These are phyloP conservation scores for Petunia secreta DNA, from an alignment of 257 asterid species.

Conservation along the genomic window DNA sequence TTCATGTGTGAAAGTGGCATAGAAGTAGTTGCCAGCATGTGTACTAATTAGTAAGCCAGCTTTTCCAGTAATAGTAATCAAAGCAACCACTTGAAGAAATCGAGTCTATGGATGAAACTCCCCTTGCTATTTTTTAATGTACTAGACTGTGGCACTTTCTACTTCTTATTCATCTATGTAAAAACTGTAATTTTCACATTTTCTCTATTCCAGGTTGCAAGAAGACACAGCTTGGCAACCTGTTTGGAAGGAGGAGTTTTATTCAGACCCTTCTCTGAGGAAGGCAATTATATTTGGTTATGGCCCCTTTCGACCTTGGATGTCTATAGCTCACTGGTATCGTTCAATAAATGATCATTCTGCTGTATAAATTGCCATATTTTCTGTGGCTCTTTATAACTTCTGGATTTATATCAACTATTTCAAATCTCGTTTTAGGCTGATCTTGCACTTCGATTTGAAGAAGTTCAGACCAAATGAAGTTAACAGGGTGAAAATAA, in stretches of 20 bases:
- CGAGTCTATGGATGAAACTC: neutral
- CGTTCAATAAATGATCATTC: neutral
- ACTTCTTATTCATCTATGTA: neutral
- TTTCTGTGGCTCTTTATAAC: neutral
- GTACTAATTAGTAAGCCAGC: neutral
- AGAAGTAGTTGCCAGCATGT: neutral
- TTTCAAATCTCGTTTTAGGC: constrained; percentile 49
- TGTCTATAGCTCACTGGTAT: constrained; percentile 96
- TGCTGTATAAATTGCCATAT: neutral
- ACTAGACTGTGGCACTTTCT: neutral
- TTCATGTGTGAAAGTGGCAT: neutral
- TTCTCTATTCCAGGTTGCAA: constrained; percentile 59
- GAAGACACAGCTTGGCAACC: constrained; percentile 99
- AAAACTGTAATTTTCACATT: neutral
- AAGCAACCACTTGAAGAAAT: neutral
- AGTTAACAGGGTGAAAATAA: constrained; percentile 87
- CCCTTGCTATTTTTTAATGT: constrained; percentile 3
- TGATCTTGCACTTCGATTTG: constrained; percentile 72
- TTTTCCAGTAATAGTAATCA: neutral
- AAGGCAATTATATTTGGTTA: constrained; percentile 78
- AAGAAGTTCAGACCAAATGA: constrained; percentile 89
- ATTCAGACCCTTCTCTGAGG: constrained; percentile 55
- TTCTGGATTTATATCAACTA: neutral
- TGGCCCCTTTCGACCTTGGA: constrained; percentile 87
- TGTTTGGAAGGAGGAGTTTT: constrained; percentile 60